Evolutionary conservation across 345 rosid species (phyloP).

Genomic region (Acer campestre): DNA sequence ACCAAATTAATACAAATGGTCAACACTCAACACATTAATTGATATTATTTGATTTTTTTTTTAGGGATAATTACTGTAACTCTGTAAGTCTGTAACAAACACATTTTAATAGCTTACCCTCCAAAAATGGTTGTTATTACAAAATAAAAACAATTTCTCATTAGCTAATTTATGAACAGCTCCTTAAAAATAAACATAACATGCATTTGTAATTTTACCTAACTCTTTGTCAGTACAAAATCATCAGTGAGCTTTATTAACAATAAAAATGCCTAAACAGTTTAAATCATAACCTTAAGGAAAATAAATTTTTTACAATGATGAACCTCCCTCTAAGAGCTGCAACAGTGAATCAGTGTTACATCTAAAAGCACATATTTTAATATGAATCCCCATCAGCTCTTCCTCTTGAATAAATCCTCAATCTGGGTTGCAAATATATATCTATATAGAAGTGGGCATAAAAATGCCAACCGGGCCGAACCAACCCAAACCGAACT

Average conservation of each 20-base stretch:
- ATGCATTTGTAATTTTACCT: background rate
- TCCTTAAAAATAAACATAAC: background rate
- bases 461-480: no score
- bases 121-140: background rate
- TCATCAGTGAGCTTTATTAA: background rate
- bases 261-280: background rate
- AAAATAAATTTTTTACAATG: background rate
- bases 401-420: background rate
- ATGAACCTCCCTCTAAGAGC: background rate
- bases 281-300: background rate
- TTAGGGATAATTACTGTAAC: background rate
- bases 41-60: background rate
- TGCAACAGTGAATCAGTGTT: background rate
- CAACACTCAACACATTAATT: background rate
- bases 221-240: background rate
- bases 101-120: background rate
- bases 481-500: no score
- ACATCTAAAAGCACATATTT: background rate
- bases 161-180: background rate
- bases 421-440: background rate
- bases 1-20: background rate
- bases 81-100: no score
- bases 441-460: background rate
- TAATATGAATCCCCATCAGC: background rate
- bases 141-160: background rate